Percentiles rank a stretch among this genome's conserved stretches.
These are phyloP conservation scores for Penicillium hordei DNA, from an alignment of 2,329 filamentous ascomycete genomes.

Conservation along the genomic window DNA sequence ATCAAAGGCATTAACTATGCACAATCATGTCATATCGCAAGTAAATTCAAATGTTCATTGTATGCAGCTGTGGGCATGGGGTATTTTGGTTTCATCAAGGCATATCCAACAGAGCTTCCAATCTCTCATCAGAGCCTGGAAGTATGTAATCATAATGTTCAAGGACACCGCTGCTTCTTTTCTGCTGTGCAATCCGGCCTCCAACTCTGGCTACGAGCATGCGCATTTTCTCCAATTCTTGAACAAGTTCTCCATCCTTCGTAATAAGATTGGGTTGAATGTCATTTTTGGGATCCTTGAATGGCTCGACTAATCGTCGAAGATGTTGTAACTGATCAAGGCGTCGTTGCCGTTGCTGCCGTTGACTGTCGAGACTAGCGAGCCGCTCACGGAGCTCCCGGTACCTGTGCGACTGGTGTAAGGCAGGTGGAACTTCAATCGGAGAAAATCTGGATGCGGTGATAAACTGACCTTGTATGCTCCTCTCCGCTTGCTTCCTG, in stretches of 20 bases:
- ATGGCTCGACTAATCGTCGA: conserved; percentile 49
- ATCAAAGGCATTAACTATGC: not conserved
- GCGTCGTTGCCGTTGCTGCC: conserved; percentile 48
- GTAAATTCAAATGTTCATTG: not conserved
- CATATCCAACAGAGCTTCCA: conserved; percentile 42
- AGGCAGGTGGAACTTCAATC: conserved; percentile 25
- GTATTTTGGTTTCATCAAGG: conserved; percentile 27
- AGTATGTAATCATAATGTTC: conserved; percentile 24
- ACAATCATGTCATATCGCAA: not conserved
- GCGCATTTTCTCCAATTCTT: conserved; percentile 52
- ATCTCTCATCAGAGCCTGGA: conserved; percentile 33
- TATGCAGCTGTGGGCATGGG: conserved; percentile 1
- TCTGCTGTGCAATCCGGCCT: conserved; percentile 37
- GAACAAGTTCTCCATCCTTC: conserved; percentile 50
- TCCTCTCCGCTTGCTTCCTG: conserved; percentile 34
- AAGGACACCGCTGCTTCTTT: conserved; percentile 15
- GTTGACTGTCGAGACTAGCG: conserved; percentile 45
- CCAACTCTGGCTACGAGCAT: conserved; percentile 48
- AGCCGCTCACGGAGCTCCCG: conserved; percentile 45
- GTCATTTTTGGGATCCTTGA: conserved; percentile 49
- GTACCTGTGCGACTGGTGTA: conserved; percentile 39
- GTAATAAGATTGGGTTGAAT: conserved; percentile 58
- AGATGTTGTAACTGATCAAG: conserved; percentile 51
- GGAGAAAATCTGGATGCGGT: conserved; percentile 2
- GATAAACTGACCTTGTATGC: conserved; percentile 31